Evolutionary conservation across 208 protist genomes (phyloP), one percentile per base, ranked within the genome.

Genomic region (Leishmania mexicana): DNA sequence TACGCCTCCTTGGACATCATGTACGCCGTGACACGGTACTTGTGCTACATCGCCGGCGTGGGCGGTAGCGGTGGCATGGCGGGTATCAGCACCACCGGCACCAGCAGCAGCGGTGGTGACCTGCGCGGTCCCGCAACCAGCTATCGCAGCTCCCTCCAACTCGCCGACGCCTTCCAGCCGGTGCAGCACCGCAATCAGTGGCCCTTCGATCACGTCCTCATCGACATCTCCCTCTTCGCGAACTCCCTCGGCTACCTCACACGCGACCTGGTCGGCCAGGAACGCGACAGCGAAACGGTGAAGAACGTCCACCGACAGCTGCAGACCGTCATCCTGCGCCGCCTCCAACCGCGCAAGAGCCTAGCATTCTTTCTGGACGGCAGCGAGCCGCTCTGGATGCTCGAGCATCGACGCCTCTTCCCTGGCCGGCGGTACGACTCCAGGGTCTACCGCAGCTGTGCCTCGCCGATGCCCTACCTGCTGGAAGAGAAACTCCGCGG

Each of bases 361-460:
- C 85, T 96, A 42, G 88, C 90, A 21, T 85, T 96, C 60, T 86
- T 94, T 57, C 65, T 95, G 76, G 92, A 95, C 75, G 93, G 93
- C 54, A 88, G 80, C 54, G 89, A 88, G 60, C 92, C 92, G 58
- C 92, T 96, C 31, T 96, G 93, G 93, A 88, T 89, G 81, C 76
- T 94, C 8, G 88, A 91, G 62, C 85, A 89, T 47, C 89, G 84
- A 65, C 90, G 93, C 62, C 84, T 89, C 51, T 91, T 91, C 67
- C 90, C 90, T 53, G 88, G 87, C 10, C 89, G 88, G 35, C 87
- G 86, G 31, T 94, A 90, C 83, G 90, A 94, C 51, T 65, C 83
- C 4, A 81, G 85, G 49, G 93, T 95, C 76, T 93, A 94, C 81
- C 90, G 91, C 72, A 93, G 92, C 85, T 90, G 90, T 21, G 93